Evolutionary conservation across 2,329 filamentous ascomycete species (phyloP).

Genomic region (Fusarium liriodendri): DNA sequence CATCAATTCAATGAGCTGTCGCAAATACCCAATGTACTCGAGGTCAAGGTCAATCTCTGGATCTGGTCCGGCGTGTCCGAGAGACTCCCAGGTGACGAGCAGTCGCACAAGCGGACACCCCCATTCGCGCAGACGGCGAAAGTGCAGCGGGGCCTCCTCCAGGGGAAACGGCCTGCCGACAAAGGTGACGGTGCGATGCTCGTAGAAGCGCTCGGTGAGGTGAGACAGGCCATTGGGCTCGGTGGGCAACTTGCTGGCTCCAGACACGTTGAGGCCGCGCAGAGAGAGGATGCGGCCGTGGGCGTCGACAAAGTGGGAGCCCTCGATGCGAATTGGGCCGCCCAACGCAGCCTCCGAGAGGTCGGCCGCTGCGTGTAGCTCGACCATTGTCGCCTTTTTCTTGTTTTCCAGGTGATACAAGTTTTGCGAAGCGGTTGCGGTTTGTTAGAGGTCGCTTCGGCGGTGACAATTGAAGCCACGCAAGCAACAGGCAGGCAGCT

Average conservation of each 20-base stretch:
- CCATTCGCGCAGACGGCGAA: constrained; percentile 52
- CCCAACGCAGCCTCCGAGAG: constrained; percentile 51
- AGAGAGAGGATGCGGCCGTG: constrained; percentile 53
- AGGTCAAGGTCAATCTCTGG: constrained; percentile 49
- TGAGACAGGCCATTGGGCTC: constrained; percentile 51
- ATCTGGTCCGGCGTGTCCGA: constrained; percentile 49
- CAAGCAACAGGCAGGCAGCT: constrained; percentile 8
- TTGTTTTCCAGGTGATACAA: neutral
- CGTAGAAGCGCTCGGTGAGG: constrained; percentile 54
- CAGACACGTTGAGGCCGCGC: constrained; percentile 56
- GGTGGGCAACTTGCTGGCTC: constrained; percentile 54
- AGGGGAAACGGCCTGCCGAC: constrained; percentile 52
- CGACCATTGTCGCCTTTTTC: constrained; percentile 24
- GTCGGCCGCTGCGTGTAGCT: constrained; percentile 45
- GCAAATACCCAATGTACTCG: constrained; percentile 54
- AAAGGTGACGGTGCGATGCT: constrained; percentile 53
- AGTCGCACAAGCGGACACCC: constrained; percentile 53
- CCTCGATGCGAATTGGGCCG: constrained; percentile 45
- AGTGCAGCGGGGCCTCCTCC: constrained; percentile 53
- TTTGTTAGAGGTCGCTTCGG: neutral
- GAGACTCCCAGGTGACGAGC: constrained; percentile 57
- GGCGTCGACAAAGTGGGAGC: constrained; percentile 48
- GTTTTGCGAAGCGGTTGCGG: constrained; percentile 22
- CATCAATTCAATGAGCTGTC: constrained; percentile 51
- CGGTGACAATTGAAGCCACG: constrained; percentile 15